Evolutionary conservation across 1,284 basidiomycete genomes (phyloP), one percentile per base, ranked within the genome.

Genomic region (Coniophora puteana): DNA sequence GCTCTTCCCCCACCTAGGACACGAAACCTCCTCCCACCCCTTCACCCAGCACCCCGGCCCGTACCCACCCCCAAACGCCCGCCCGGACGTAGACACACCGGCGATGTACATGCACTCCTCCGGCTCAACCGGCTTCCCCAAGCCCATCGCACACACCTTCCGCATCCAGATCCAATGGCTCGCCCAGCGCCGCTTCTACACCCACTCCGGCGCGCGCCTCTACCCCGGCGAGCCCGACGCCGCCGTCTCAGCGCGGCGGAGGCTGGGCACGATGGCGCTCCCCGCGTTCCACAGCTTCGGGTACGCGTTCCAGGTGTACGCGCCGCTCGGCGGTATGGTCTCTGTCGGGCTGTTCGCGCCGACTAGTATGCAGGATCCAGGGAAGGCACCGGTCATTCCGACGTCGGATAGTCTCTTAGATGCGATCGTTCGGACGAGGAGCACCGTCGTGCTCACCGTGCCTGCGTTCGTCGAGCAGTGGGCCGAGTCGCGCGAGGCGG

Each of bases 81-180:
- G 45, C 11, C 54, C 61, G 3, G 40, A 48, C 4, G 11, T 49
- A 30, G 44, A 53, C 18, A 54, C 58, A 11, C 44, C 52, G 1
- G 47, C 47, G 0, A 30, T 61, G 11, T 66, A 65, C 16, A 29
- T 66, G 8, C 66, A 66, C 38, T 67, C 66, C 3, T 65, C 63
- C 1, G 64, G 66, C 3, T 67, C 63, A 26, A 68, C 62, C 0
- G 64, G 66, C 16, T 59, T 60, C 33, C 66, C 66, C 0, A 66
- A 65, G 39, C 39, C 55, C 1, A 65, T 66, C 6, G 37, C 54
- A 2, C 52, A 53, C 25, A 37, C 41, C 4, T 37, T 65, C 41
- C 47, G 44, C 8, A 37, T 48, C 14, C 50, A 57, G 26, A 43
- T 59, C 2, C 48, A 60, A 10, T 61, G 54, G 50, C 3, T 60